Evolutionary conservation across 2,329 filamentous ascomycete species (phyloP).

Genomic region (Trichothecium roseum): DNA sequence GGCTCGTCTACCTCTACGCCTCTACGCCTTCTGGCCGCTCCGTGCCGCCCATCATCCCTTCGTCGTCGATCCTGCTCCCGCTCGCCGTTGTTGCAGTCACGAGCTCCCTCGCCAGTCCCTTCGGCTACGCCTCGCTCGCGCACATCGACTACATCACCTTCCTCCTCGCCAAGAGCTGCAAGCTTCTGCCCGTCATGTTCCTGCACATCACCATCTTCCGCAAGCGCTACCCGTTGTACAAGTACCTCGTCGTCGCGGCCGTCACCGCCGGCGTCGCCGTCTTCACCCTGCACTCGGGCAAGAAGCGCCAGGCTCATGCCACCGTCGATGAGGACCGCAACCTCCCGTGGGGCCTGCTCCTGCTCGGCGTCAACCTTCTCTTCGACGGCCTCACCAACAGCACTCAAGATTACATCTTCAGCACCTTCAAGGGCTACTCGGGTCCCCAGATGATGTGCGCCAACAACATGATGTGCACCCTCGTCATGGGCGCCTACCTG

Average conservation of each 20-base stretch:
- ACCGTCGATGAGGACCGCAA: slow-evolving; percentile 39
- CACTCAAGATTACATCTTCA: slow-evolving; percentile 92
- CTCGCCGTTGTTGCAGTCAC: slow-evolving; percentile 80
- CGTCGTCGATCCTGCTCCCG: slow-evolving; percentile 60
- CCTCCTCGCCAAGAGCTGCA: slow-evolving; percentile 95
- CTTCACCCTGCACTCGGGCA: slow-evolving; percentile 78
- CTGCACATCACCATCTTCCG: slow-evolving; percentile 88
- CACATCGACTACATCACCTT: slow-evolving; percentile 99
- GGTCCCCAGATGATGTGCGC: slow-evolving; percentile 99
- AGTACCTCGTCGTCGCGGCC: slow-evolving; percentile 85
- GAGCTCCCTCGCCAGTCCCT: slow-evolving; percentile 82
- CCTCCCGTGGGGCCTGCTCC: slow-evolving; percentile 66
- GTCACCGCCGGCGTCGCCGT: slow-evolving; percentile 90
- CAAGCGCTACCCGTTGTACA: slow-evolving; percentile 84
- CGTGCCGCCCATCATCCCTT: slow-evolving; percentile 64
- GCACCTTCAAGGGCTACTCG: slow-evolving; percentile 65
- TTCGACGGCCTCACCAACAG: slow-evolving; percentile 95
- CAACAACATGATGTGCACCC: slow-evolving; percentile 79
- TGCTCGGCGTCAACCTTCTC: slow-evolving; percentile 81
- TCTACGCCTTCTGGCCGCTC: slow-evolving; percentile 39
- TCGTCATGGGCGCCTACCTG: slow-evolving; percentile 68
- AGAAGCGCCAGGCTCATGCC: slow-evolving; percentile 28
- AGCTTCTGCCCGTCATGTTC: slow-evolving; percentile 97
- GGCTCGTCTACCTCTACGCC: slow-evolving; percentile 66
- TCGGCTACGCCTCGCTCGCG: slow-evolving; percentile 83